Evolutionary conservation across 306 rosid species (phyloP).

Genomic region (Sesbania bispinosa): DNA sequence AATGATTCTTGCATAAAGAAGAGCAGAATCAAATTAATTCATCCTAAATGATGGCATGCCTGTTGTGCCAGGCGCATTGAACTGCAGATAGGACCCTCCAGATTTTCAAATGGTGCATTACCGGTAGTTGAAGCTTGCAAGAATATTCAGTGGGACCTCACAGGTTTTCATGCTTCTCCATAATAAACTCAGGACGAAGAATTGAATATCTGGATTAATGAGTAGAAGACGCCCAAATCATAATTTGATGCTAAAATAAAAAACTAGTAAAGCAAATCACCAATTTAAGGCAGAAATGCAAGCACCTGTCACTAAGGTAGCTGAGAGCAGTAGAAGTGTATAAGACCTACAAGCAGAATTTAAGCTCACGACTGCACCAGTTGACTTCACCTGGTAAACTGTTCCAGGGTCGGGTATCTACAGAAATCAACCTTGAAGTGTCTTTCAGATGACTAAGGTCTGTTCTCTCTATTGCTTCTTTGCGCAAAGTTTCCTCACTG

Average conservation of each 20-base stretch:
- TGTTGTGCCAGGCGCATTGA: conserved; percentile 99
- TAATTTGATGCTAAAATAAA: conserved; percentile 12
- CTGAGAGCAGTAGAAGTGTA: conserved; percentile 99
- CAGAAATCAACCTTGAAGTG: conserved; percentile 78
- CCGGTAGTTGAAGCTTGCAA: conserved; percentile 99
- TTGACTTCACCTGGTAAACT: conserved; percentile 92
- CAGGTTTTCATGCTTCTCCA: conserved; percentile 88
- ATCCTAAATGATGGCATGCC: conserved; percentile 42
- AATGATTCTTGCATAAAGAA: conserved; percentile 16
- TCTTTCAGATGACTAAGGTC: conserved; percentile 93
- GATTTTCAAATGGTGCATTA: conserved; percentile 97
- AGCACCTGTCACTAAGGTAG: conserved; percentile 99
- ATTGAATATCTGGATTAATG: conserved; percentile 76
- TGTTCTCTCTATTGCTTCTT: conserved; percentile 97
- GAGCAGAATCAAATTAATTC: conserved; percentile 12
- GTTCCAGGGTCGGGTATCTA: conserved; percentile 76
- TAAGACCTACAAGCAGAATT: conserved; percentile 96
- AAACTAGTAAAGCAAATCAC: conserved; percentile 8
- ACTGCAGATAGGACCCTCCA: conserved; percentile 92
- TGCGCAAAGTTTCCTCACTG: conserved; percentile 94
- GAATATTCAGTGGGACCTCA: conserved; percentile 88
- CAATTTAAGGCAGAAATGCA: conserved; percentile 20
- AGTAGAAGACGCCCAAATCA: conserved; percentile 9
- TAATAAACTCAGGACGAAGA: conserved; percentile 95
- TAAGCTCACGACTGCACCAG: conserved; percentile 97